phyloP scores from a whole-genome alignment of 2,329 filamentous ascomycete genomes.

The Parastagonospora avenae region DNA sequence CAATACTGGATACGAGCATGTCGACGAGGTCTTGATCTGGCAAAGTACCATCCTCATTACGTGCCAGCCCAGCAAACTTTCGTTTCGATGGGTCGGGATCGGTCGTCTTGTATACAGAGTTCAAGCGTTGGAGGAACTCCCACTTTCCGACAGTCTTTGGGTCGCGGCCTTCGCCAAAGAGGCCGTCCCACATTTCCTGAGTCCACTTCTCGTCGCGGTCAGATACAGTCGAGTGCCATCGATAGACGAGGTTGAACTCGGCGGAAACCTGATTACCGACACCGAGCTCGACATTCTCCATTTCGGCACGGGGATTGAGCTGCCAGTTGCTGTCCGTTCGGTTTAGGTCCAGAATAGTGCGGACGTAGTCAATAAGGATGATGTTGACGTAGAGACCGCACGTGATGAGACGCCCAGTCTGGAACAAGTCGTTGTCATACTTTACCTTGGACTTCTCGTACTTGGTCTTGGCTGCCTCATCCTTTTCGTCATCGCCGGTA shows the following conservation, averaged over 20 bases:
- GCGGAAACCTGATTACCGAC: slow-evolving; percentile 83
- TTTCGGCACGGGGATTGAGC: slow-evolving; percentile 75
- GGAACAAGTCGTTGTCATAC: slow-evolving; percentile 56
- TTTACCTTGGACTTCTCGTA: slow-evolving; percentile 43
- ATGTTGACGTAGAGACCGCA: slow-evolving; percentile 61
- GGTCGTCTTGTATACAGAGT: slow-evolving; percentile 65
- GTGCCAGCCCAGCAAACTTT: slow-evolving; percentile 68
- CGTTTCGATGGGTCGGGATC: slow-evolving; percentile 71
- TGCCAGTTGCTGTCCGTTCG: slow-evolving; percentile 78
- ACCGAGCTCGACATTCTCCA: slow-evolving; percentile 68
- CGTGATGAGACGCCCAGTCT: slow-evolving; percentile 57
- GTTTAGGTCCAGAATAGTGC: slow-evolving; percentile 64
- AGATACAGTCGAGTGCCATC: slow-evolving; percentile 82
- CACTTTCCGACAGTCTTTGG: slow-evolving; percentile 60
- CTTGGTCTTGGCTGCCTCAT: slow-evolving; percentile 18
- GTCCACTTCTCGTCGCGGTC: slow-evolving; percentile 82
- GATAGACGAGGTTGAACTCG: slow-evolving; percentile 87
- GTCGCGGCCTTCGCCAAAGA: slow-evolving; percentile 55
- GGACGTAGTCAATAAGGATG: slow-evolving; percentile 59
- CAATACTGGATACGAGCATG: slow-evolving; percentile 70
- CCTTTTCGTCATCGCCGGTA: slow-evolving; percentile 51
- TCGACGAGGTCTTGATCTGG: slow-evolving; percentile 76
- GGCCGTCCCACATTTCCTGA: slow-evolving; percentile 56
- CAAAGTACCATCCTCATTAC: slow-evolving; percentile 71
- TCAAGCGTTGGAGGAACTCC: slow-evolving; percentile 67